Conservation (phyloP, 805 yeast genomes). For the Wickerhamomyces chambardii region DNA sequence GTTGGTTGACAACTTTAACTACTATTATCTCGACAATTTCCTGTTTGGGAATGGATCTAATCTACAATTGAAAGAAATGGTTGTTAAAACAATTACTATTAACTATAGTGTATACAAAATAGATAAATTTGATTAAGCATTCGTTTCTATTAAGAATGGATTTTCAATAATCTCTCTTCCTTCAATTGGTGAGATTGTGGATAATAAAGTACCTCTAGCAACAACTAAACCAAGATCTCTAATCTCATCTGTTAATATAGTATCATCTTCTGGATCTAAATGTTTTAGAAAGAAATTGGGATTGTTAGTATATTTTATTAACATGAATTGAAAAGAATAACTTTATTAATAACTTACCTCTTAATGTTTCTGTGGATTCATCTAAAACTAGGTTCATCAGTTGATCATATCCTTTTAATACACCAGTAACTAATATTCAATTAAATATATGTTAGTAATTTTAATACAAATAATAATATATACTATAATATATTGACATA, state of each 20-base stretch:
- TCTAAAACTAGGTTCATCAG: conserved; percentile 73
- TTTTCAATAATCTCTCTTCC: conserved; percentile 66
- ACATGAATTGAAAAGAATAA: conserved; percentile 1
- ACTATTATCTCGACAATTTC: no score
- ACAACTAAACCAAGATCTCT: conserved; percentile 73
- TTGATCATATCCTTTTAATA: conserved; percentile 76
- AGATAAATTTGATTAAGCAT: no score
- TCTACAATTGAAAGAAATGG: no score
- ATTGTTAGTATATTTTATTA: no score
- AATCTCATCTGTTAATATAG: conserved; percentile 42
- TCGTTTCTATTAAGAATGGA: no score
- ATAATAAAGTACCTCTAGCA: conserved; percentile 75
- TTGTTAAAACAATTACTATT: no score
- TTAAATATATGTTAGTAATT: not conserved
- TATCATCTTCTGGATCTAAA: conserved; percentile 53
- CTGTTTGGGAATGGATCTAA: no score
- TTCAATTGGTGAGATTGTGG: conserved; percentile 62
- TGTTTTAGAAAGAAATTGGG: not conserved
- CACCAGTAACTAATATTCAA: conserved; percentile 46
- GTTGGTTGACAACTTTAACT: no score
- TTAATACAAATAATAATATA: not conserved
- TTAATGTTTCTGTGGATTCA: conserved; percentile 55
- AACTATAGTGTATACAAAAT: no score
- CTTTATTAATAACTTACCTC: conserved; percentile 29
- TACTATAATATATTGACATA: conserved; percentile 7